Base-by-base conservation (phyloP, 75 land plant genomes). In the Sequoiadendron giganteum region DNA sequence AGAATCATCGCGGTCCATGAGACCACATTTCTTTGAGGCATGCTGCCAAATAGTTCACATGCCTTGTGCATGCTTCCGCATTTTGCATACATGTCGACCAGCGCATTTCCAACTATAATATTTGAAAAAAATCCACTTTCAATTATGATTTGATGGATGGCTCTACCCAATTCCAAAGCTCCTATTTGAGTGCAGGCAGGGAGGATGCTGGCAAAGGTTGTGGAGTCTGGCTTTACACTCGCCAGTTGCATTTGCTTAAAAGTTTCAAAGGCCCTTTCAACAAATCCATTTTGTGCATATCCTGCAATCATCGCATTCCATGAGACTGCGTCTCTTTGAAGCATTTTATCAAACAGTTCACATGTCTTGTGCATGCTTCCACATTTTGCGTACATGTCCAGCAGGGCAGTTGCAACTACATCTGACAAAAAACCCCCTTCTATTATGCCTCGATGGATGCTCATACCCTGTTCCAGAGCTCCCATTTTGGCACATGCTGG, bases 321-420 rank as follows among this genome's bases (percentile, higher is more conserved):
- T 18, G 61, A 87, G 45, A 87, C 48, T 8, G 42, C 52, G 34
- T 88, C 89, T 86, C 39, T 32, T 28, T 45, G 58, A 54, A 19
- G 54, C 25, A 88, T 39, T 70, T 85, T 86, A 21, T 87, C 89
- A 68, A 87, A 88, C 25, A 88, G 25, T 14, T 86, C 54, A 52
- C 87, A 42, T 15, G 90, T 90, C 42, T 88, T 89, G 14, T 38
- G 43, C 56, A 89, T 49, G 30, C 61, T 73, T 39, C 90, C 90
- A 88, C 90, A 89, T 28, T 75, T 77, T 39, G 89, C 43, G 48
- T 89, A 89, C 90, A 89, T 89, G 90, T 88, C 89, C 28, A 89
- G 49, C 65, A 88, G 16, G 25, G 90, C 89, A 78, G 38, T 89
- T 18, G 15, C 90, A 8, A 87, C 77, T 9, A 85, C 42, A 85